Base-by-base conservation (phyloP, 2,329 filamentous ascomycete genomes). In the Pochonia chlamydosporia region DNA sequence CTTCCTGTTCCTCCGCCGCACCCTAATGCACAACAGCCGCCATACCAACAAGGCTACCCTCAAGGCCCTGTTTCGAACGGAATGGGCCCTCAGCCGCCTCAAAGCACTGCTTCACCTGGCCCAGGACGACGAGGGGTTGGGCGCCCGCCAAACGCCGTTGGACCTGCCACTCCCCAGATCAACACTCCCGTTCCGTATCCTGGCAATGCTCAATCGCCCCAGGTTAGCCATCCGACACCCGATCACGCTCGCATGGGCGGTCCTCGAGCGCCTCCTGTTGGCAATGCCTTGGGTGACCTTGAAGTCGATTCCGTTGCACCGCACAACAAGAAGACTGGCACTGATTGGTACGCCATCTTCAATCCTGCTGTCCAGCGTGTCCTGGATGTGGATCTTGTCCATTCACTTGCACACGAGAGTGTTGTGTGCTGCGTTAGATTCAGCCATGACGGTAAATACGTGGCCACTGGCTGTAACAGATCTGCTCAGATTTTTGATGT, bases 401-500 rank as follows among this genome's bases (percentile, higher is more conserved):
- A 97, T 70, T 96, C 90, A 48, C 78, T 99, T 45, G 81, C 83
- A 51, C 93, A 99, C 62, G 89, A 96, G 63, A 97, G 92, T 59
- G 93, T 99, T 3, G 93, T 99, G 1, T 99, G 93, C 77, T 99
- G 93, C 65, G 93, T 99, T 30, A 82, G 93, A 49, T 99, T 99
- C 75, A 97, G 92, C 64, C 82, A 87, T 47, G 93, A 99, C 62
- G 93, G 93, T 56, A 91, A 95, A 63, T 96, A 89, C 58, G 87
- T 99, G 47, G 93, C 93, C 7, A 99, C 93, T 5, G 93, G 93
- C 37, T 97, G 93, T 76, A 99, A 99, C 69, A 79, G 91, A 54
- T 96, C 90, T n/a, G 93, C 93, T n/a, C 92, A 97, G 69, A 99
- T 99, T 59, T 99, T 93, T 66, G 93, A 99, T 55, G 92, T 97